Percentiles rank a stretch among this genome's conserved stretches.
phyloP scores from a whole-genome alignment of 805 yeast genomes.

The Yarrowia hollandica region DNA sequence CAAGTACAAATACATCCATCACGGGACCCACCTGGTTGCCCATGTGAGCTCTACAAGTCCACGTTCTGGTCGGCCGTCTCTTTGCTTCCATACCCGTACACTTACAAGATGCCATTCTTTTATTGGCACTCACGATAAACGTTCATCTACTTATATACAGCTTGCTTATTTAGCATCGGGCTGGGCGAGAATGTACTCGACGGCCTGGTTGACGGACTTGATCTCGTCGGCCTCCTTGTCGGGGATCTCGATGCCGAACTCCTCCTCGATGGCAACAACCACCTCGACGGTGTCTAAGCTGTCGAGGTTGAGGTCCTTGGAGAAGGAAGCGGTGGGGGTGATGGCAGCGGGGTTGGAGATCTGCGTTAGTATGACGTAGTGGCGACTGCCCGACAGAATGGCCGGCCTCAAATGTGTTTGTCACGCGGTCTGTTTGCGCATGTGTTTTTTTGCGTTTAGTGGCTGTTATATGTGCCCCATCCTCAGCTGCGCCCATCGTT shows the following conservation, averaged over 20 bases:
- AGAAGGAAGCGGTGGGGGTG: slow-evolving; percentile 44
- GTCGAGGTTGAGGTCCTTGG: slow-evolving; percentile 71
- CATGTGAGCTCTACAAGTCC: too few species aligned
- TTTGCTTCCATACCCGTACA: too few species aligned
- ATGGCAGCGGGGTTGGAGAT: slow-evolving; percentile 36
- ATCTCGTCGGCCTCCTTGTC: slow-evolving; percentile 87
- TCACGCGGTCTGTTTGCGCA: too few species aligned
- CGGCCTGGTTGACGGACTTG: slow-evolving; percentile 85
- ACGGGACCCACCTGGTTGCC: too few species aligned
- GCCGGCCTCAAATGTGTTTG: too few species aligned
- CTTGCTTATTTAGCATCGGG: slow-evolving; percentile 39
- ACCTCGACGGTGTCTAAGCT: slow-evolving; percentile 92
- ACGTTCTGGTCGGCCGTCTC: too few species aligned
- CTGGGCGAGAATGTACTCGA: slow-evolving; percentile 67
- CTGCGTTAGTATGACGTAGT: slow-evolving; percentile 7
- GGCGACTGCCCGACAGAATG: too few species aligned
- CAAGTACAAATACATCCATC: too few species aligned
- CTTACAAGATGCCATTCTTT: too few species aligned
- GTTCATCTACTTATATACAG: slow-evolving; percentile 12
- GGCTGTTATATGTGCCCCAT: too few species aligned
- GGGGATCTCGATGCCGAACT: slow-evolving; percentile 54
- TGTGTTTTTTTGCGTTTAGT: too few species aligned
- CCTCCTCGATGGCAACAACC: slow-evolving; percentile 90
- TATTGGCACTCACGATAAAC: not conserved
- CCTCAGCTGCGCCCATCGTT: too few species aligned